Conservation (phyloP, 164 flowering plant species). For the Santalum album region DNA sequence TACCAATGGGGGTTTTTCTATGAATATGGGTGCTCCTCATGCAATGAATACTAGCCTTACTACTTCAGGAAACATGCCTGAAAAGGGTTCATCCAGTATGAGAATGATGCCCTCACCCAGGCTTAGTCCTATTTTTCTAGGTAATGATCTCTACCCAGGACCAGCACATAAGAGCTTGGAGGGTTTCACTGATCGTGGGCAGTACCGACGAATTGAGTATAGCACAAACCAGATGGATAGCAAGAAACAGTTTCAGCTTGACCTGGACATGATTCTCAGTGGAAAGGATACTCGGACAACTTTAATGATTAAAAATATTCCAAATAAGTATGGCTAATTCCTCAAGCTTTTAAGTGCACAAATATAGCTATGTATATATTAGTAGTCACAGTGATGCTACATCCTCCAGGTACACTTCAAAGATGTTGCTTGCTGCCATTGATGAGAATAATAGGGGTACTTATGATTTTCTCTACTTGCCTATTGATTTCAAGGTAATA, state of each 20-base stretch:
- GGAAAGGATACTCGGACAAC: constrained; percentile 89
- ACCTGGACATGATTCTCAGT: constrained; percentile 69
- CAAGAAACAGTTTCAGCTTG: constrained; percentile 82
- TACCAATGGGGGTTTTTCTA: constrained; percentile 39
- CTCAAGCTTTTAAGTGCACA: background rate
- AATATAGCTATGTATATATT: background rate
- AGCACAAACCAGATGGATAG: constrained; percentile 52
- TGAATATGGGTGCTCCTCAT: constrained; percentile 45
- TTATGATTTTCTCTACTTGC: constrained; percentile 86
- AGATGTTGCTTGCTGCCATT: constrained; percentile 84
- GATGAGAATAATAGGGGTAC: constrained; percentile 79
- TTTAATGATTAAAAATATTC: constrained; percentile 92
- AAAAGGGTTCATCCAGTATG: constrained; percentile 55
- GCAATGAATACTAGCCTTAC: constrained; percentile 38
- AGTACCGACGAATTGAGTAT: constrained; percentile 53
- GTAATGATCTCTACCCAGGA: constrained; percentile 45
- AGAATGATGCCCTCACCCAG: constrained; percentile 62
- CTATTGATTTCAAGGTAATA: constrained; percentile 95
- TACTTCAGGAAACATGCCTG: constrained; percentile 47
- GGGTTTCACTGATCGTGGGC: constrained; percentile 55
- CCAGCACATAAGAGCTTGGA: constrained; percentile 30
- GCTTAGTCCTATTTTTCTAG: constrained; percentile 45
- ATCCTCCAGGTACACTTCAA: constrained; percentile 60
- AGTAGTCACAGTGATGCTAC: background rate
- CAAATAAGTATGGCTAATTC: constrained; percentile 55